Evolutionary conservation across 192 early-diverging fungal species (phyloP).

Genomic region (Mortierella antarctica): DNA sequence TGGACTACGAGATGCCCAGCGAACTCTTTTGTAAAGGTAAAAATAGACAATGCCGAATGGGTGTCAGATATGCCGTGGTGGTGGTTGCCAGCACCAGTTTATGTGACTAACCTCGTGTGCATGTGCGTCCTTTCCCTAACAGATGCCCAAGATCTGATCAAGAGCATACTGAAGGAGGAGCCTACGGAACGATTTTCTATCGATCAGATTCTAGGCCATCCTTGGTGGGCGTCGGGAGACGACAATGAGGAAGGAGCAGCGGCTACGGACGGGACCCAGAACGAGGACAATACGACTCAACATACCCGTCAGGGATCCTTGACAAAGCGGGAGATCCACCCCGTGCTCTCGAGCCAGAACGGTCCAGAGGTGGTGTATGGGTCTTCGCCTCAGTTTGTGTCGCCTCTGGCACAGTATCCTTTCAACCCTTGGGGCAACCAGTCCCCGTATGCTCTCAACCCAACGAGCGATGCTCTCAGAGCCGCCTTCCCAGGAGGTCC

Average conservation of each 20-base stretch:
- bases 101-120: background rate
- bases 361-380: slow-evolving; percentile 11
- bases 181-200: slow-evolving; percentile 72
- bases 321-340: slow-evolving; percentile 42
- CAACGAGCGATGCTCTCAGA: slow-evolving; percentile 26
- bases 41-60: background rate
- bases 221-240: slow-evolving; percentile 64
- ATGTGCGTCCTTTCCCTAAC: background rate
- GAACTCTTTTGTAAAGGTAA: slow-evolving; percentile 68
- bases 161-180: slow-evolving; percentile 72
- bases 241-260: slow-evolving; percentile 33
- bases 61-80: background rate
- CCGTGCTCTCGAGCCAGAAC: slow-evolving; percentile 15
- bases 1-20: slow-evolving; percentile 78
- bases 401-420: slow-evolving; percentile 29
- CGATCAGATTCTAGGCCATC: slow-evolving; percentile 72
- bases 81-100: too few species aligned
- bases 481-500: slow-evolving; percentile 46
- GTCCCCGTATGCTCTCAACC: slow-evolving; percentile 46
- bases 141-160: slow-evolving; percentile 74
- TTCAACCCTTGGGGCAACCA: slow-evolving; percentile 33
- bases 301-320: slow-evolving; percentile 41
- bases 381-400: slow-evolving; percentile 30
- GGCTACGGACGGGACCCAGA: slow-evolving; percentile 7
- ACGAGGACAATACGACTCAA: slow-evolving; percentile 35